Evolutionary conservation across 1,284 basidiomycete genomes (phyloP), one percentile per base, ranked within the genome.

Genomic region (Papiliotrema terrestris): DNA sequence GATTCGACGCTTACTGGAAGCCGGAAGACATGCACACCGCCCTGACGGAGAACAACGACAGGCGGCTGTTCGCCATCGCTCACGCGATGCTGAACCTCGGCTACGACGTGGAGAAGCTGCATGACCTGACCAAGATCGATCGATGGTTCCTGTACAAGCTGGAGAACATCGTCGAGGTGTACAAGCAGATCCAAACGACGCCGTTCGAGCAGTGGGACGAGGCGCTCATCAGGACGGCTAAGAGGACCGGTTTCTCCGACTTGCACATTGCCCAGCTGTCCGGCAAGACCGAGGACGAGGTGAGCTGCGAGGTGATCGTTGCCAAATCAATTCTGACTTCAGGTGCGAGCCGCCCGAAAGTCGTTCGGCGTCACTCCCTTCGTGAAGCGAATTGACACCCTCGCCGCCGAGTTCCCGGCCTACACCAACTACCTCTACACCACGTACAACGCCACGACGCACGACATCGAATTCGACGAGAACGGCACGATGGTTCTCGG

Each of bases 391-490:
- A 98, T 99, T 78, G 96, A 99, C 78, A 98, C 96, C 3, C 86
- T 99, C 58, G 96, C 95, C 32, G 96, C 96, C 61, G 96, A 99
- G 78, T 98, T 91, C 81, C 96, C 96, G 22, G 96, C 96, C 3
- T 88, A 96, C 78, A 98, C 96, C 70, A 98, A 98, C 82, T 98
- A 98, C 80, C 87, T 99, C 58, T 99, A 98, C 80, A 98, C 96
- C 41, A 98, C 96, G 19, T 99, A 98, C 83, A 98, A 98, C 72
- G 96, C 94, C 8, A 87, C 90, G 1, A 85, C 88, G 59, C 96
- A 98, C 72, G 96, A 99, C 72, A 88, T 99, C 70, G 85, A 91
- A 44, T 98, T 98, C 72, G 83, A 96, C 73, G 96, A 98, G 69
- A 83, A 96, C 65, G 96, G 96, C 47, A 98, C 93, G 26, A 98